Conservation (phyloP, 768 basidiomycete genomes). For the Pleurotus ostreatus region DNA sequence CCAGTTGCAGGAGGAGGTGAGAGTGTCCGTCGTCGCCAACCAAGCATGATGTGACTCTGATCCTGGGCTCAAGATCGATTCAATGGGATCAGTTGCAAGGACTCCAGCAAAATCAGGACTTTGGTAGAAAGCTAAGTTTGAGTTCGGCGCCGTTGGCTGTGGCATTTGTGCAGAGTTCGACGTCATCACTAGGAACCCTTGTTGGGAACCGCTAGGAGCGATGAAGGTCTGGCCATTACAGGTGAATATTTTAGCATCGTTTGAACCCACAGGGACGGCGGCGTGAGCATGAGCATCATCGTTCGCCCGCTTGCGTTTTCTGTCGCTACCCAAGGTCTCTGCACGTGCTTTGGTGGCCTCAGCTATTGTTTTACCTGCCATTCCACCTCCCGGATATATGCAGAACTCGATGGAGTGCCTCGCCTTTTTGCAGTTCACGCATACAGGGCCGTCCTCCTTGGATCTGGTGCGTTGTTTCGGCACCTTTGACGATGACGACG, state of each 20-base stretch:
- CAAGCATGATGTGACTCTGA: neutral
- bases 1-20: neutral
- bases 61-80: neutral
- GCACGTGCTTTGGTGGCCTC: neutral
- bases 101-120: neutral
- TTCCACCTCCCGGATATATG: conserved; percentile 9
- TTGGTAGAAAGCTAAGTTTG: neutral
- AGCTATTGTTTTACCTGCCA: conserved; percentile 8
- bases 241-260: neutral
- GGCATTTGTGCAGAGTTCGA: no score
- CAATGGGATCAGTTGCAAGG: neutral
- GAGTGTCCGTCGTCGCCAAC: neutral
- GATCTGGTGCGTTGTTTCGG: neutral
- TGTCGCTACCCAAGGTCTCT: neutral
- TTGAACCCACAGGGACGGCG: neutral
- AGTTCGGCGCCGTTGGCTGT: neutral
- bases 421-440: conserved; percentile 10
- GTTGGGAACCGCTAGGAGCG: neutral
- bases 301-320: neutral
- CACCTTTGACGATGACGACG: neutral
- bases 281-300: neutral
- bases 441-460: neutral
- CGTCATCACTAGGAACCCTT: neutral
- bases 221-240: neutral
- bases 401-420: conserved; percentile 7